Conservation (phyloP, 2,329 filamentous ascomycete species). For the Furcasterigmium sp. region DNA sequence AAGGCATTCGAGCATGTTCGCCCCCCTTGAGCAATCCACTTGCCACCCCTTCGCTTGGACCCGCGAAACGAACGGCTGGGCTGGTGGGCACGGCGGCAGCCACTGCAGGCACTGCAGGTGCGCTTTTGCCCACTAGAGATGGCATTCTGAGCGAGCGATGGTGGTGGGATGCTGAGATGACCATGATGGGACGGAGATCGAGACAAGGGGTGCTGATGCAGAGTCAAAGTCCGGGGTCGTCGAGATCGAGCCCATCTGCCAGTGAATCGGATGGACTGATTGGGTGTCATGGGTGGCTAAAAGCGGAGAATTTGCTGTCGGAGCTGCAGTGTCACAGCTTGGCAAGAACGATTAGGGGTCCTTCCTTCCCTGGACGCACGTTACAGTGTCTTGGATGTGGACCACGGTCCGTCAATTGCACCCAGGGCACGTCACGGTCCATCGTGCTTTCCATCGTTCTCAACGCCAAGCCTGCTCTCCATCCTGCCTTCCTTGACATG, state of each 20-base stretch:
- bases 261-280: neutral
- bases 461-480: too few species aligned
- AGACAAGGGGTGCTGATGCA: slow-evolving; percentile 4
- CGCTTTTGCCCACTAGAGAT: neutral
- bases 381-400: too few species aligned
- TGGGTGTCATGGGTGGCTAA: neutral
- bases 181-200: slow-evolving; percentile 2
- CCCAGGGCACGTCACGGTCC: too few species aligned
- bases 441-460: too few species aligned
- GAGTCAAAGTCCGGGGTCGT: slow-evolving; percentile 2
- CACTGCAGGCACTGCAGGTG: neutral
- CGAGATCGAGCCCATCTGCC: slow-evolving; percentile 1
- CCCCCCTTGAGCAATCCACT: too few species aligned
- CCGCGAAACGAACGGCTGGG: too few species aligned
- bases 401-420: too few species aligned
- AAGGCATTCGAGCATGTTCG: too few species aligned
- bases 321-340: neutral
- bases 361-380: neutral
- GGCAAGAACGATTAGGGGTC: neutral
- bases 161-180: slow-evolving; percentile 1
- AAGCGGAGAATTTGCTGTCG: neutral
- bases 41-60: too few species aligned
- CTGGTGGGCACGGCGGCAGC: neutral
- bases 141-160: slow-evolving; percentile 3
- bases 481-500: too few species aligned